Percentiles rank a stretch among this genome's conserved stretches.
Conservation (phyloP, 139 green algal species). For the Klebsormidium nitens region DNA sequence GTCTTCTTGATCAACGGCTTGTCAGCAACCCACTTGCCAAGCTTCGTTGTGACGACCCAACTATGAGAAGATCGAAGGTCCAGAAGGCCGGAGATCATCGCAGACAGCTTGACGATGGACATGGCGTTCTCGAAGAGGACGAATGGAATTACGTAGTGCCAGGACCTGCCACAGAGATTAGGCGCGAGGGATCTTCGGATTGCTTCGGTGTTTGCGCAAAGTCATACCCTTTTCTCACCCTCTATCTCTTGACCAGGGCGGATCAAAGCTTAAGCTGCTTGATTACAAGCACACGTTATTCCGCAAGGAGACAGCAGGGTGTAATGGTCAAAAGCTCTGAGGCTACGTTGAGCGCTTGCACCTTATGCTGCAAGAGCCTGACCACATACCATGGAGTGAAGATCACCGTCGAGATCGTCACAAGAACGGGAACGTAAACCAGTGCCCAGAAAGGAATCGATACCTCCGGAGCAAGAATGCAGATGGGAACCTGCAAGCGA, state of each 20-base stretch:
- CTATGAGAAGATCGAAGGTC: constrained; percentile 52
- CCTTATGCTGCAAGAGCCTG: no score
- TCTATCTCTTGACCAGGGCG: no score
- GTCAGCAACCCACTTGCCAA: constrained; percentile 24
- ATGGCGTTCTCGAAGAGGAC: constrained; percentile 90
- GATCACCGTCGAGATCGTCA: constrained; percentile 66
- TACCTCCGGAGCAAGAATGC: constrained; percentile 17
- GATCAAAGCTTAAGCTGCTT: no score
- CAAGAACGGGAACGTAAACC: constrained; percentile 67
- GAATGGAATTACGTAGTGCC: constrained; percentile 43
- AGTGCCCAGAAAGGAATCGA: constrained; percentile 70
- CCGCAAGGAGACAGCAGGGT: no score
- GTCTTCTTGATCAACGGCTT: no score
- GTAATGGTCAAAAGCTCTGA: no score
- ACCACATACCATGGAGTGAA: constrained; percentile 54
- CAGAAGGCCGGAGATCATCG: constrained; percentile 41
- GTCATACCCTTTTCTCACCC: no score
- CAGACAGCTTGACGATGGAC: constrained; percentile 71
- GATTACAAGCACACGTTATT: no score
- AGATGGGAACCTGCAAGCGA: no score
- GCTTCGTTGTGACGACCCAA: constrained; percentile 81
- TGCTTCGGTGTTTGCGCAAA: no score
- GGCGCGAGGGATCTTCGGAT: no score
- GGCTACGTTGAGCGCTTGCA: no score
- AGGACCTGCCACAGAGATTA: constrained; percentile 14